A percentile compares a stretch with the other conserved stretches of the same genome.
Conservation (phyloP, 495 filamentous ascomycete genomes). For the Geoglossum glabrum region DNA sequence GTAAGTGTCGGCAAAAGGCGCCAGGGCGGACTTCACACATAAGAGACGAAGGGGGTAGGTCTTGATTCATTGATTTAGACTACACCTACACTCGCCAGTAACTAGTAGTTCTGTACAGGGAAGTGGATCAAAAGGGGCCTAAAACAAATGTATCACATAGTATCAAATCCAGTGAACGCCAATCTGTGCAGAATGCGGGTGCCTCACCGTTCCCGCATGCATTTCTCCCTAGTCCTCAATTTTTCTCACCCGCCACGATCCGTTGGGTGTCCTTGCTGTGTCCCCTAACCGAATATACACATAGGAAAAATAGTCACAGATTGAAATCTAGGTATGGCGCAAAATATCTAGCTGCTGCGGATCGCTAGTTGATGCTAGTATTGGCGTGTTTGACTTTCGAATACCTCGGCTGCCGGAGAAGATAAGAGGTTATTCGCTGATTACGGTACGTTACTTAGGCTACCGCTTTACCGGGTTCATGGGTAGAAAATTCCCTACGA, state of each 20-base stretch:
- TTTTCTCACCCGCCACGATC: background rate
- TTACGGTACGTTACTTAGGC: background rate
- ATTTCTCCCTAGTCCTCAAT: background rate
- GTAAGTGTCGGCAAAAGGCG: too few relatives aligned
- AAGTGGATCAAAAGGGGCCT: background rate
- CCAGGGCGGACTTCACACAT: too few relatives aligned
- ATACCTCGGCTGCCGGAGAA: background rate
- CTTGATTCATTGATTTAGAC: background rate
- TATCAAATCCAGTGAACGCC: background rate
- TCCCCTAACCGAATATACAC: background rate
- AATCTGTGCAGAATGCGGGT: background rate
- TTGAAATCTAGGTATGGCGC: background rate
- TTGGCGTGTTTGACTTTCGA: background rate
- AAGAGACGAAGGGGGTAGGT: too few relatives aligned
- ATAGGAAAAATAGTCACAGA: background rate
- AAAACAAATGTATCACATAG: background rate
- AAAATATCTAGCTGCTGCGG: background rate
- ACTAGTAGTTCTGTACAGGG: background rate
- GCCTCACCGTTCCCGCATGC: background rate
- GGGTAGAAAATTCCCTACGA: slow-evolving; percentile 91
- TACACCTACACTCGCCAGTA: background rate
- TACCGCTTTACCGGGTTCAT: slow-evolving; percentile 27
- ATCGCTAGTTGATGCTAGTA: background rate
- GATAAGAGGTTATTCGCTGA: background rate
- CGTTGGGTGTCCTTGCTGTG: background rate